Evolutionary conservation across 768 basidiomycete species (phyloP).

Genomic region (Multifurca ochricompacta): DNA sequence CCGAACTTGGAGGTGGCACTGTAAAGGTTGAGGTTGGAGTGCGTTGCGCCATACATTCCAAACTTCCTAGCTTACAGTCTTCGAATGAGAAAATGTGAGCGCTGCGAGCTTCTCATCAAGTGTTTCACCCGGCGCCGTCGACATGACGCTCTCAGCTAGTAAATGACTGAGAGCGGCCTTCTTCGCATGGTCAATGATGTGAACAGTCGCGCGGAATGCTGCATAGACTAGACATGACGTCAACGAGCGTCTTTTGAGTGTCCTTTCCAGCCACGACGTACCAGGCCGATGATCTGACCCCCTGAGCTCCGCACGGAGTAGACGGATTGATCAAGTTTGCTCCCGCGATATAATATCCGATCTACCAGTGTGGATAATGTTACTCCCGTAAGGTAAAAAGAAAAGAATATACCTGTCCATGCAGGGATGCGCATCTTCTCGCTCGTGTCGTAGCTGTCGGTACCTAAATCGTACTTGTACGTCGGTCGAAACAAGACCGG

Average conservation of each 20-base stretch:
- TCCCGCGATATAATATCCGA: constrained; percentile 83
- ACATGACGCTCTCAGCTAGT: constrained; percentile 55
- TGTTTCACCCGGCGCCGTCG: constrained; percentile 56
- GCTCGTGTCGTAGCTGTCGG: constrained; percentile 87
- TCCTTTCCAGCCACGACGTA: constrained; percentile 25
- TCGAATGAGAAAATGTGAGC: constrained; percentile 41
- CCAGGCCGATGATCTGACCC: constrained; percentile 97
- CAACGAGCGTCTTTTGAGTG: background rate
- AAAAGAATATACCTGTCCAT: constrained; percentile 72
- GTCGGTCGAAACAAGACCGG: constrained; percentile 90
- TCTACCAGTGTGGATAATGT: no score
- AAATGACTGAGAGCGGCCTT: constrained; percentile 60
- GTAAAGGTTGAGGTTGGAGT: constrained; percentile 11
- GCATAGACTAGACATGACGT: constrained; percentile 57
- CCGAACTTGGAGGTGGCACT: constrained; percentile 86
- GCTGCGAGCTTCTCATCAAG: constrained; percentile 63
- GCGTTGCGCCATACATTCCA: background rate
- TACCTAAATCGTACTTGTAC: constrained; percentile 80
- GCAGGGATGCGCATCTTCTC: constrained; percentile 96
- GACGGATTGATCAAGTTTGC: constrained; percentile 57
- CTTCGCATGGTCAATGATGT: constrained; percentile 72
- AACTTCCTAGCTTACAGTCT: constrained; percentile 35
- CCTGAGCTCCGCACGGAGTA: constrained; percentile 82
- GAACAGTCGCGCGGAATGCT: constrained; percentile 68
- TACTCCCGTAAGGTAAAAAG: constrained; percentile 15